Evolutionary conservation across 2,329 filamentous ascomycete genomes (phyloP).

Genomic region (Ceratocystis ficicola): DNA sequence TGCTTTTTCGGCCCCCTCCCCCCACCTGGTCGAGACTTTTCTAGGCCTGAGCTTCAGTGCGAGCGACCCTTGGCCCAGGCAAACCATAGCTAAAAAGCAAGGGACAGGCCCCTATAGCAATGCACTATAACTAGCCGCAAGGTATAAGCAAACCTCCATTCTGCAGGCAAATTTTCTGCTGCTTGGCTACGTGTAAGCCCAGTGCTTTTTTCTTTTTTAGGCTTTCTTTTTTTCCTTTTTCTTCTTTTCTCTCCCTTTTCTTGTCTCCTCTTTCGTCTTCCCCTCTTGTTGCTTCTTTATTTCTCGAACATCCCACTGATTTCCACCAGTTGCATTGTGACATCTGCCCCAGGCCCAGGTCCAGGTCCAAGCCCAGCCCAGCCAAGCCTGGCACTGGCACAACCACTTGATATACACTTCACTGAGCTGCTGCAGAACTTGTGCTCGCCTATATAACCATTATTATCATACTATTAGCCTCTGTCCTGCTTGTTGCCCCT

Average conservation of each 20-base stretch:
- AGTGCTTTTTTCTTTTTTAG: not conserved
- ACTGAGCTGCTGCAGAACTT: too few species aligned
- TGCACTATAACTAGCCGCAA: too few species aligned
- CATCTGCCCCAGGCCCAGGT: not conserved
- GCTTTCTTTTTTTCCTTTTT: not conserved
- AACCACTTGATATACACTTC: not conserved
- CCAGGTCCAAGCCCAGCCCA: not conserved
- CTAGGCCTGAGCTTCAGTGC: too few species aligned
- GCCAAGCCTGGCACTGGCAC: not conserved
- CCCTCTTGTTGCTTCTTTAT: not conserved
- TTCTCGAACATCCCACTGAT: not conserved
- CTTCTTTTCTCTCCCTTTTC: not conserved
- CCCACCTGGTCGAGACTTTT: too few species aligned
- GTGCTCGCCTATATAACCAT: too few species aligned
- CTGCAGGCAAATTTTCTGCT: not conserved
- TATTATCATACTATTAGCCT: too few species aligned
- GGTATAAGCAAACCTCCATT: too few species aligned
- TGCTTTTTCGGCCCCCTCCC: too few species aligned
- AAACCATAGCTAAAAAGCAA: too few species aligned
- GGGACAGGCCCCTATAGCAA: too few species aligned
- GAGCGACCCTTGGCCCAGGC: too few species aligned
- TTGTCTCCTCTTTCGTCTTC: not conserved
- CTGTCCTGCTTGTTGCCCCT: too few species aligned
- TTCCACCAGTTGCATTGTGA: not conserved
- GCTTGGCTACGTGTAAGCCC: not conserved